phyloP scores from a whole-genome alignment of 2,329 filamentous ascomycete genomes.

The Diaporthe citrichinensis region DNA sequence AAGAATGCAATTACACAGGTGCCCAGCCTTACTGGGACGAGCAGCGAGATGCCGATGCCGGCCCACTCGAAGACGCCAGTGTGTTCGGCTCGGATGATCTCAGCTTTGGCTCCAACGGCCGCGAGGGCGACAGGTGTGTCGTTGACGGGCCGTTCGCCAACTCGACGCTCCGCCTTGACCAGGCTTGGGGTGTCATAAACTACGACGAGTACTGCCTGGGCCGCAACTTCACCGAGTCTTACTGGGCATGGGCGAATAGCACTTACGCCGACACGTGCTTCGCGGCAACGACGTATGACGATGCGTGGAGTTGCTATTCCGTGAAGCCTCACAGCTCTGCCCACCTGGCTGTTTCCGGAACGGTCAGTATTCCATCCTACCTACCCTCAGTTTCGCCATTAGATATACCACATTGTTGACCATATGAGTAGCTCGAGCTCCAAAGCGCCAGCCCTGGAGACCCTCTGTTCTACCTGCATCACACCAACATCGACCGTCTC shows the following conservation, averaged over 20 bases:
- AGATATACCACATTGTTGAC: neutral
- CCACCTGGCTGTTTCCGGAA: constrained; percentile 44
- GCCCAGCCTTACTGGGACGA: constrained; percentile 55
- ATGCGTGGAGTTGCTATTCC: constrained; percentile 46
- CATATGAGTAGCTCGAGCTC: constrained; percentile 39
- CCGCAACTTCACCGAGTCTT: constrained; percentile 17
- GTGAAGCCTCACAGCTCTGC: constrained; percentile 45
- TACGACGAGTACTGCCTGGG: constrained; percentile 32
- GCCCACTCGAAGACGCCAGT: constrained; percentile 44
- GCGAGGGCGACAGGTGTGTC: constrained; percentile 51
- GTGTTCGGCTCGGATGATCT: constrained; percentile 48
- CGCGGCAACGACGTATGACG: constrained; percentile 38
- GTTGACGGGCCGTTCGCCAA: constrained; percentile 53
- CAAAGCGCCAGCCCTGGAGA: constrained; percentile 50
- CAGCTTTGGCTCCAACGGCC: constrained; percentile 47
- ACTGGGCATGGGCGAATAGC: constrained; percentile 29
- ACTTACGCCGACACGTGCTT: constrained; percentile 26
- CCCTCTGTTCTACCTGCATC: constrained; percentile 51
- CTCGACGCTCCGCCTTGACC: constrained; percentile 47
- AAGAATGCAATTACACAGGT: constrained; percentile 49
- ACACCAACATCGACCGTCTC: constrained; percentile 48
- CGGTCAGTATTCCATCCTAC: constrained; percentile 16
- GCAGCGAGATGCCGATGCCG: constrained; percentile 48
- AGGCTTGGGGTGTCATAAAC: constrained; percentile 11
- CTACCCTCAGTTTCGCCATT: neutral